Conservation (phyloP, 2,329 filamentous ascomycete species). For the Colletotrichum orchidophilum region DNA sequence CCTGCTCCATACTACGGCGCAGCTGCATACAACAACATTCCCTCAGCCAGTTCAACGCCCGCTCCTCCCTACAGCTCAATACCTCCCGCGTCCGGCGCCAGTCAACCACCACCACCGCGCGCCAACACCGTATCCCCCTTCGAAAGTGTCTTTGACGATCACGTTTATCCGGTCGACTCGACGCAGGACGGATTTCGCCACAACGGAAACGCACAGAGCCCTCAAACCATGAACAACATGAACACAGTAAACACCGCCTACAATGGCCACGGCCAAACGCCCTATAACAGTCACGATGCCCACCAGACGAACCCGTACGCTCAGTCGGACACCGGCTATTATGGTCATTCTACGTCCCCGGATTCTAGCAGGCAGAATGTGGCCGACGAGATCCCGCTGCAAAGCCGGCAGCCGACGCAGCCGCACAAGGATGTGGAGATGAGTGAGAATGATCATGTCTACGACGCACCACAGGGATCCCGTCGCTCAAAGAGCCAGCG, state of each 20-base stretch:
- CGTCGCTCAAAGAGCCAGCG: constrained; percentile 35
- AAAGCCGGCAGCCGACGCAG: constrained; percentile 49
- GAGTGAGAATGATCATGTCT: constrained; percentile 66
- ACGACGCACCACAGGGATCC: constrained; percentile 59
- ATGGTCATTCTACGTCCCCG: constrained; percentile 54
- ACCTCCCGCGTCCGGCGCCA: constrained; percentile 25
- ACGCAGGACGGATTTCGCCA: constrained; percentile 37
- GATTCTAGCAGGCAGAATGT: constrained; percentile 42
- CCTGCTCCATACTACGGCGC: constrained; percentile 53
- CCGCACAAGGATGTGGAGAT: constrained; percentile 51
- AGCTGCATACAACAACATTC: constrained; percentile 47
- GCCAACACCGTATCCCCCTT: constrained; percentile 64
- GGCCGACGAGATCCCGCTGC: constrained; percentile 66
- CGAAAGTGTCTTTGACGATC: constrained; percentile 74
- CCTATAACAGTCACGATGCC: constrained; percentile 2
- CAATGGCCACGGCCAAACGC: constrained; percentile 17
- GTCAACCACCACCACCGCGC: constrained; percentile 45
- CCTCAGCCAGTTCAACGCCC: constrained; percentile 51
- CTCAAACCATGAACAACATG: constrained; percentile 22
- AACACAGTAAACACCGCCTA: constrained; percentile 23
- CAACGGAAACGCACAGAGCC: constrained; percentile 37
- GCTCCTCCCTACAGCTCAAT: constrained; percentile 47
- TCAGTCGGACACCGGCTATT: constrained; percentile 65
- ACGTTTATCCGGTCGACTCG: constrained; percentile 68
- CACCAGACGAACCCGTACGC: constrained; percentile 14